Percentiles rank a stretch among this genome's conserved stretches.
phyloP scores from a whole-genome alignment of 768 basidiomycete species.

The Solioccasus polychromus region DNA sequence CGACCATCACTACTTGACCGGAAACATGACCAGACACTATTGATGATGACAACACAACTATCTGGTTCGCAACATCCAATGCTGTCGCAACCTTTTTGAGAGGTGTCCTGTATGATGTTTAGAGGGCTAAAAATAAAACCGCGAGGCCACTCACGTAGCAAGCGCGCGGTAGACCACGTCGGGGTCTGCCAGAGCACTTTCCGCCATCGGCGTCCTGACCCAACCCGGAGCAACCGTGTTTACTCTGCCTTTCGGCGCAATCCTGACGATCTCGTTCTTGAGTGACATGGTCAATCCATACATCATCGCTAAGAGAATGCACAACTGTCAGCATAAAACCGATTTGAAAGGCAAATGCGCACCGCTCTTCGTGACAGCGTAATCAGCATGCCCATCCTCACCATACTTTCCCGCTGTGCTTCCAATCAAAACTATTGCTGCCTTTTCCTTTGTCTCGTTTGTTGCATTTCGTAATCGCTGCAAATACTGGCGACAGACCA shows the following conservation, averaged over 20 bases:
- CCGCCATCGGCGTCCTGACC: conserved; percentile 63
- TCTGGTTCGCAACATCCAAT: conserved; percentile 62
- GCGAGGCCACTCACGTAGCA: conserved; percentile 53
- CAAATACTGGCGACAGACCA: conserved; percentile 64
- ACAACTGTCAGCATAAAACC: neutral
- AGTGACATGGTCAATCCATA: conserved; percentile 64
- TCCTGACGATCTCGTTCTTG: conserved; percentile 80
- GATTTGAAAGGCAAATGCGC: neutral
- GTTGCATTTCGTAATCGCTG: conserved; percentile 38
- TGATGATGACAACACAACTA: conserved; percentile 58
- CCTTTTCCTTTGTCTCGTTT: conserved; percentile 48
- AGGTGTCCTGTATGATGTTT: conserved; percentile 47
- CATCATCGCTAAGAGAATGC: conserved; percentile 54
- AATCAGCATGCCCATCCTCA: conserved; percentile 65
- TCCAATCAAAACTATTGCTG: conserved; percentile 63
- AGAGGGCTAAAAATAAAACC: neutral
- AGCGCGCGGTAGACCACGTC: conserved; percentile 53
- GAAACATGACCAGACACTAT: conserved; percentile 67
- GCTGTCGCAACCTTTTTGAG: conserved; percentile 66
- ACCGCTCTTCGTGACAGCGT: conserved; percentile 70
- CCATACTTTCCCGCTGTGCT: conserved; percentile 74
- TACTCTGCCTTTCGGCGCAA: conserved; percentile 68
- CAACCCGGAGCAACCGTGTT: conserved; percentile 70
- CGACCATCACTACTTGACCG: conserved; percentile 68
- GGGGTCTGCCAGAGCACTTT: conserved; percentile 54